Percentiles rank a stretch among this genome's conserved stretches.
Conservation (phyloP, 495 filamentous ascomycete genomes). For the Margaritispora aquatica region DNA sequence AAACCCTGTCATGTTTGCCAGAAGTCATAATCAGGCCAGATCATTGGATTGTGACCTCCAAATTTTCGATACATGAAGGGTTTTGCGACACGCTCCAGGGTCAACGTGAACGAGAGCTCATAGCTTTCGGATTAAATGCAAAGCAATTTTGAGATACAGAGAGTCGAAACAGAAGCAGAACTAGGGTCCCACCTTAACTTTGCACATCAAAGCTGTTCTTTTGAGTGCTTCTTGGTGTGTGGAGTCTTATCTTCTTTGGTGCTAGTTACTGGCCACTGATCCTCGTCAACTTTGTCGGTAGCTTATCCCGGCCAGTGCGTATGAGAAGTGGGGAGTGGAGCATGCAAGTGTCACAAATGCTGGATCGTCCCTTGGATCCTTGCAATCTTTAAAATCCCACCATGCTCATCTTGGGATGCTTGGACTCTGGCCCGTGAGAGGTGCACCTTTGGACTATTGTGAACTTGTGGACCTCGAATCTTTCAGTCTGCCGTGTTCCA, state of each 20-base stretch:
- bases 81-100: too few relatives aligned
- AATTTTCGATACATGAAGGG: too few relatives aligned
- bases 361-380: conserved; percentile 1
- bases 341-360: conserved; percentile 5
- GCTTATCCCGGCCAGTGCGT: neutral
- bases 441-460: too few relatives aligned
- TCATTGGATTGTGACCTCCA: conserved; percentile 1
- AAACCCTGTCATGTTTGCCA: neutral
- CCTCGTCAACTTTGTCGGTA: neutral
- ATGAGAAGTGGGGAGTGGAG: neutral
- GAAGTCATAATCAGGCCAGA: neutral
- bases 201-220: neutral
- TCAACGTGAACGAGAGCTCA: too few relatives aligned
- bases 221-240: neutral
- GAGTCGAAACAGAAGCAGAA: too few relatives aligned
- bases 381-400: conserved; percentile 10
- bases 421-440: neutral
- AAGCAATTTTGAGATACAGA: too few relatives aligned
- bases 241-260: neutral
- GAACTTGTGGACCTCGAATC: too few relatives aligned
- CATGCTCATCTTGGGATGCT: neutral
- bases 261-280: neutral
- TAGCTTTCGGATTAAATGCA: too few relatives aligned
- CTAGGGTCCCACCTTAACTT: too few relatives aligned
- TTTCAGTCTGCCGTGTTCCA: neutral